These are phyloP conservation scores for Rubia balearica DNA, from an alignment of 305 asterid species.

Conservation along the genomic window DNA sequence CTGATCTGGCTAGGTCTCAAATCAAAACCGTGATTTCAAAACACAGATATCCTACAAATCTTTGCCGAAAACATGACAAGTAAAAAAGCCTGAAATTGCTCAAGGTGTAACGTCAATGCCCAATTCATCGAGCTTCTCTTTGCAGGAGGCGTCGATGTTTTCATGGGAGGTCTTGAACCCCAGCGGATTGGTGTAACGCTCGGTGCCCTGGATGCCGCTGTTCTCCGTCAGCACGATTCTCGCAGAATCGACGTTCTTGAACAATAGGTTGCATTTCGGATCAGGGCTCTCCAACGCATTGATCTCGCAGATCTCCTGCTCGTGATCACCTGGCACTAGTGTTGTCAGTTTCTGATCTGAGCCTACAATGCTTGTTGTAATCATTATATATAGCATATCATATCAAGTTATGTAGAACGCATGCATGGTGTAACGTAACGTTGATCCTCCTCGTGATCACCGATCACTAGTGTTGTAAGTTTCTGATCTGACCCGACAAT, in stretches of 20 bases:
- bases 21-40: background rate
- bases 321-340: slow-evolving; percentile 38
- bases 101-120: slow-evolving; percentile 15
- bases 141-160: slow-evolving; percentile 23
- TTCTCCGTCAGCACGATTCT: slow-evolving; percentile 33
- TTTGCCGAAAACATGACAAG: background rate
- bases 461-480: slow-evolving; percentile 1
- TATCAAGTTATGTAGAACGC: too few relatives aligned
- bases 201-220: slow-evolving; percentile 28
- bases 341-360: background rate
- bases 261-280: slow-evolving; percentile 27
- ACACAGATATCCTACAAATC: background rate
- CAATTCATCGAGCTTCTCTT: slow-evolving; percentile 26
- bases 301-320: slow-evolving; percentile 43
- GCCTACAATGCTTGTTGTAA: background rate
- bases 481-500: background rate
- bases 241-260: slow-evolving; percentile 21
- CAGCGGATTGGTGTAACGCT: slow-evolving; percentile 45
- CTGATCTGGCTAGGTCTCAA: background rate
- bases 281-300: slow-evolving; percentile 27
- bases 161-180: slow-evolving; percentile 38
- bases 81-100: background rate
- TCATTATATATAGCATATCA: too few relatives aligned
- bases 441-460: slow-evolving; percentile 43
- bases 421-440: too few relatives aligned